Base-by-base conservation (phyloP, 345 rosid genomes). In the Luvunga scandens region DNA sequence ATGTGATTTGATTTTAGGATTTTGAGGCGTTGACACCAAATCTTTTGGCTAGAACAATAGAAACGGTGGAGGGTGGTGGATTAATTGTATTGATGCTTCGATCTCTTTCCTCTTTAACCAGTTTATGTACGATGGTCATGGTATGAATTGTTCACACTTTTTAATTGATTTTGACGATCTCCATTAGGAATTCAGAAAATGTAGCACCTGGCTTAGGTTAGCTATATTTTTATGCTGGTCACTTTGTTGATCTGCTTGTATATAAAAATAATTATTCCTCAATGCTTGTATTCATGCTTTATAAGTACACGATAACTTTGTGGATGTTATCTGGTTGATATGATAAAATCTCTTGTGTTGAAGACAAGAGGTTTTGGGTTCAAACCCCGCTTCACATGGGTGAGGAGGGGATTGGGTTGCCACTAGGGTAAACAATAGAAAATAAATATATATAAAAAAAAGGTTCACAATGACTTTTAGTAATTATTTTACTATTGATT, bases 41-140 rank as follows among this genome's bases (percentile, higher is more conserved):
- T 89, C 90, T 96, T 39, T 86, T 93, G 70, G 99, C 98, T 27
- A 93, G 99, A 82, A 96, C 99, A 5, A 91, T 94, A 73, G 99
- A 96, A 84, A 96, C 99, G 25, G 99, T 96, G 68, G 92, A 96
- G 81, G 99, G 99, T 74, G 99, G 98, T 63, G 99, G 99, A 69
- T 70, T 96, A 79, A 83, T 96, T 81, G 84, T 96, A 16, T 80
- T 96, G 83, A 81, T 96, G 79, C 88, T 96, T 19, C 93, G 92
- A 36, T 92, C 98, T 77, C 96, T 96, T 63, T 79, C 90, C 53
- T 93, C 97, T 0, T 81, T 96, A 79, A 96, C 99, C 79, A 90
- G 97, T 82, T 88, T 96, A 50, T 96, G 76, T 87, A 93, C 98
- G 13, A 95, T 95, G 98, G 95, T 92, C 69, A 96, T 96, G 99